Evolutionary conservation across 371 early-diverging fungal genomes (phyloP), one percentile per base, ranked within the genome.

Genomic region (Paraphysoderma sedebokerense): DNA sequence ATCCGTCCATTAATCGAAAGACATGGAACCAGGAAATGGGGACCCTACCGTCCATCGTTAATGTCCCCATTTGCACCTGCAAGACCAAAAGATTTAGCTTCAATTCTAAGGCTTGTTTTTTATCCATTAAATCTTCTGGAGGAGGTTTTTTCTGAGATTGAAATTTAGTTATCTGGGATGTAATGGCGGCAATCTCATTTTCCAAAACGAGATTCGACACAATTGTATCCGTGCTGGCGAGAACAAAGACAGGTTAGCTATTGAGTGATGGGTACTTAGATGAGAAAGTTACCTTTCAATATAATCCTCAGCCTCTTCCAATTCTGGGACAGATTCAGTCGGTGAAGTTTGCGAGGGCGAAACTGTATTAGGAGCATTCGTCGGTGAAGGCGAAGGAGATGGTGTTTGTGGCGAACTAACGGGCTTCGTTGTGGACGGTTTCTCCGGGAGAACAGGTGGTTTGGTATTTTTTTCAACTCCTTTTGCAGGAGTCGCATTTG

Each of bases 1-100:
- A 45, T 45, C 9, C 27, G 26, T 45, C 20, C 19, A 11, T 29
- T 35, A 50, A 54, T 32, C 42, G 2, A 44, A 13, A 27, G 1
- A 44, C 33, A 12, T 8, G 28, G 5, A 26, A 26, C n/a, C 35
- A 34, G 13, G 13, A 13, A 34, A 13, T 13, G 35, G 40, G 11
- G 40, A 17, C n/a, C n/a, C n/a, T n/a, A n/a, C n/a, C 70, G 5
- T 70, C 72, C 76, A 88, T 81, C n/a, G 81, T 77, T 44, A 88
- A 50, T 38, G 67, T 55, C 1, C 86, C 86, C 3, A 79, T 68
- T 53, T 82, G 79, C 5, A 86, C 85, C 53, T 77, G 66, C 7
- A 82, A 67, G 15, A 82, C 77, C n/a, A 88, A 67, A 63, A 85
- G 59, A 49, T 82, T 77, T 74, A 82, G 75, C 56, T 84, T 82